Evolutionary conservation across 2,329 filamentous ascomycete genomes (phyloP), one percentile per base, ranked within the genome.

Genomic region (Neofusicoccum sp.): DNA sequence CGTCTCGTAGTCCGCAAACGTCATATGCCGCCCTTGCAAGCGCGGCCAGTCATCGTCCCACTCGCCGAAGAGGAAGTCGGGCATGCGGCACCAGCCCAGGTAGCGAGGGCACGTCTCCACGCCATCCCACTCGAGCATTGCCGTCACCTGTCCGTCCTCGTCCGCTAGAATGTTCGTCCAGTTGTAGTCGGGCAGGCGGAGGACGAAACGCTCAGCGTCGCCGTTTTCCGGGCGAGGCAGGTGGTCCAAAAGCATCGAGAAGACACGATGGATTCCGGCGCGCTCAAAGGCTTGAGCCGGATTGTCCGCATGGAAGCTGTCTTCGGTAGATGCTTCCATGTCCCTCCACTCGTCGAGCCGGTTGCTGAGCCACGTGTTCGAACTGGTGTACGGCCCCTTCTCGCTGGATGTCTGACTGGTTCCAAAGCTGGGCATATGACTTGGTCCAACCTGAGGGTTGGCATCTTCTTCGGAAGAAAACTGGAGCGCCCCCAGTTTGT

Each of bases 401-500:
- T 33, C 28, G 26, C 28, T 33, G 26, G 51, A 11, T 3, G 26
- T 41, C 26, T 38, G 51, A 16, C 51, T 56, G 24, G 24, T 28
- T 12, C 51, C 51, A 16, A 43, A 56, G 51, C 44, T 51, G n/a
- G 30, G 11, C 6, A 60, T 7, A 9, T 34, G n/a, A 36, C 12
- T 16, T 4, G 58, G 47, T 16, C 61, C 61, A 14, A 61, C 20
- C 9, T n/a, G 20, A 6, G 61, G 58, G 12, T 16, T 49, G 8
- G 44, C 43, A 14, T 34, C 16, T 11, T 53, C 44, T 11, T 61
- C 34, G n/a, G 40, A 24, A 8, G 41, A 11, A 30, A 64, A 64
- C 9, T 26, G 28, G 9, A 64, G 64, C 6, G 63, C 51, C 3
- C 66, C 66, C 14, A 63, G 61, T 9, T 58, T 36, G 16, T 64